Conservation (phyloP, 2,329 filamentous ascomycete genomes). For the Phyllosticta ampelicida region DNA sequence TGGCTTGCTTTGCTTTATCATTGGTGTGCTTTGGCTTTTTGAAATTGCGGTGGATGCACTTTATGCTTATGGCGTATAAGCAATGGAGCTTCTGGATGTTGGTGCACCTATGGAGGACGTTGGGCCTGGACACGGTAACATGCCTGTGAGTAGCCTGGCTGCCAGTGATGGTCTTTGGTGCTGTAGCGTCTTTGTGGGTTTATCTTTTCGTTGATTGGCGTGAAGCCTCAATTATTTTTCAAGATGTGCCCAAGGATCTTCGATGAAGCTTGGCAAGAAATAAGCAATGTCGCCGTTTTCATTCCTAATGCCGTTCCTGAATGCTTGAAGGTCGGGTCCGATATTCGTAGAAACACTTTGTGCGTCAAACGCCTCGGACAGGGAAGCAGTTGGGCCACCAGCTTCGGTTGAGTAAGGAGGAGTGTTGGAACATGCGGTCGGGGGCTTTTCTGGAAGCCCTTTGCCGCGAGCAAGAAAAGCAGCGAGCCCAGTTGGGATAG, state of each 20-base stretch:
- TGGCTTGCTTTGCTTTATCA: too few relatives aligned
- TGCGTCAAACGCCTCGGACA: neutral
- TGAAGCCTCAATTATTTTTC: neutral
- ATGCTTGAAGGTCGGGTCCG: neutral
- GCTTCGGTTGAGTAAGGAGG: neutral
- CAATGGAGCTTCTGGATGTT: too few relatives aligned
- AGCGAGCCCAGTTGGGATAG: conserved; percentile 19
- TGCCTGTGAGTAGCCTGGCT: too few relatives aligned
- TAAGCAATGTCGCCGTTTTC: conserved; percentile 52
- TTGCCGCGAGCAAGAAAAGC: conserved; percentile 21
- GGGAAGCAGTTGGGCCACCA: neutral
- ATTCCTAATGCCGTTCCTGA: conserved; percentile 10
- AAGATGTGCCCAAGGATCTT: conserved; percentile 54
- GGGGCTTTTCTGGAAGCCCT: conserved; percentile 1
- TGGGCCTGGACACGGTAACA: too few relatives aligned
- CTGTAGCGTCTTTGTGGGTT: neutral
- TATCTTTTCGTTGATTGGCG: neutral
- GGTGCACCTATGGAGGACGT: too few relatives aligned
- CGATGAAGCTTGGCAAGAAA: conserved; percentile 57
- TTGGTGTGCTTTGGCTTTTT: too few relatives aligned
- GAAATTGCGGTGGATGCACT: too few relatives aligned
- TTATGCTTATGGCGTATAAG: too few relatives aligned
- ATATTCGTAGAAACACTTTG: neutral
- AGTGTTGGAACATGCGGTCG: neutral
- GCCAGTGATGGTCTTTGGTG: too few relatives aligned